Percentiles rank a stretch among this genome's conserved stretches.
phyloP scores from a whole-genome alignment of 257 asterid genomes.

The Ophiorrhiza pumila region DNA sequence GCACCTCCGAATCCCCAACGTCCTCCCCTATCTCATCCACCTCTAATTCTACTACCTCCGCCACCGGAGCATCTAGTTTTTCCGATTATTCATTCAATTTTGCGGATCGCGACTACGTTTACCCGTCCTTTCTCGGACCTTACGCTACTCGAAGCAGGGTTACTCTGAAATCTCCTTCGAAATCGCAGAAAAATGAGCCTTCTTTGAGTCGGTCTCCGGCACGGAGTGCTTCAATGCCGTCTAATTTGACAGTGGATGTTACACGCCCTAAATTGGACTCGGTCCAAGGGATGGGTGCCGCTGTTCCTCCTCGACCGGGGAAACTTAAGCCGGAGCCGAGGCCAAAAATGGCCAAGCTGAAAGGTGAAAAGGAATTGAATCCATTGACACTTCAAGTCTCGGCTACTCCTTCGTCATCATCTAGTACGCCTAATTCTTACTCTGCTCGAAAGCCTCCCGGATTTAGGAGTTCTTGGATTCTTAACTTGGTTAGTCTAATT shows the following conservation, averaged over 20 bases:
- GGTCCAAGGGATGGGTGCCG: conserved; percentile 26
- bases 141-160: conserved; percentile 71
- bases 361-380: conserved; percentile 57
- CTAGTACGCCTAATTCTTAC: conserved; percentile 28
- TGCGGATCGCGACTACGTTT: conserved; percentile 85
- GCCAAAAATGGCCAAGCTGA: conserved; percentile 51
- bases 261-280: conserved; percentile 22
- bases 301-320: conserved; percentile 15
- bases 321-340: conserved; percentile 39
- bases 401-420: conserved; percentile 30
- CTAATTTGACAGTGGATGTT: conserved; percentile 29
- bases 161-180: conserved; percentile 45
- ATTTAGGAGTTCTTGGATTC: conserved; percentile 37
- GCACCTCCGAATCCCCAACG: conserved; percentile 19
- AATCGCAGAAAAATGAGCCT: conserved; percentile 36
- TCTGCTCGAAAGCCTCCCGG: conserved; percentile 28
- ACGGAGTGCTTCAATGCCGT: conserved; percentile 49
- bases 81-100: conserved; percentile 49
- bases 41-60: conserved; percentile 22
- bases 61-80: conserved; percentile 20
- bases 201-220: conserved; percentile 32
- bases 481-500: conserved; percentile 42
- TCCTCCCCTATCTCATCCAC: conserved; percentile 14
- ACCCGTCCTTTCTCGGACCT: conserved; percentile 86
- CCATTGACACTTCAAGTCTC: conserved; percentile 52